phyloP scores from a whole-genome alignment of 805 yeast genomes.

The Yarrowia sp. region DNA sequence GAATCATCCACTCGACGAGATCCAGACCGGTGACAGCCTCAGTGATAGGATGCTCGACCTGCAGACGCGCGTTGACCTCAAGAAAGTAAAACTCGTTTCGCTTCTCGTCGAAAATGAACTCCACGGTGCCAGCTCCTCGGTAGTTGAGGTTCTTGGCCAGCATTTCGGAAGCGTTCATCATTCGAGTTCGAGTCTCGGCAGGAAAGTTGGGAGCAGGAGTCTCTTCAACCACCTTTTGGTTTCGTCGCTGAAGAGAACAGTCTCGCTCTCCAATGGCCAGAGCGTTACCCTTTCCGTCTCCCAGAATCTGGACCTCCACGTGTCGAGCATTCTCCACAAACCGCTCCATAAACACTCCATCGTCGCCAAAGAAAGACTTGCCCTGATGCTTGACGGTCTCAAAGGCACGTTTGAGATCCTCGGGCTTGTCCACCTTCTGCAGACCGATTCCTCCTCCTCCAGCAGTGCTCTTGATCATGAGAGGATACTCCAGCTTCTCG shows the following conservation, averaged over 20 bases:
- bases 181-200: conserved; percentile 62
- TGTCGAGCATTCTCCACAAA: conserved; percentile 94
- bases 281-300: conserved; percentile 92
- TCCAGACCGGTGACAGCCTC: conserved; percentile 94
- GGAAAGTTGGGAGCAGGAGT: conserved; percentile 97
- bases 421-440: conserved; percentile 82
- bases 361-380: conserved; percentile 84
- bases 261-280: conserved; percentile 96
- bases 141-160: conserved; percentile 80
- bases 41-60: conserved; percentile 97
- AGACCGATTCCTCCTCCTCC: conserved; percentile 99
- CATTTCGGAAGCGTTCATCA: conserved; percentile 82
- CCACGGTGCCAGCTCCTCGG: conserved; percentile 97
- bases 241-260: conserved; percentile 95
- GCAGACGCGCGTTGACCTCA: conserved; percentile 94
- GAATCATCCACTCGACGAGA: conserved; percentile 94
- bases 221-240: conserved; percentile 94
- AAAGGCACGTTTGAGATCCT: conserved; percentile 78
- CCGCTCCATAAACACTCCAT: conserved; percentile 92
- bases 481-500: conserved; percentile 69
- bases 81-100: conserved; percentile 89
- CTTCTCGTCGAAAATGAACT: conserved; percentile 81
- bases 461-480: conserved; percentile 96
- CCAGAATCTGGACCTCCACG: conserved; percentile 94
- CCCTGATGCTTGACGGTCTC: conserved; percentile 94